Conservation (phyloP, 139 green algal genomes). For the Volvox africanus region DNA sequence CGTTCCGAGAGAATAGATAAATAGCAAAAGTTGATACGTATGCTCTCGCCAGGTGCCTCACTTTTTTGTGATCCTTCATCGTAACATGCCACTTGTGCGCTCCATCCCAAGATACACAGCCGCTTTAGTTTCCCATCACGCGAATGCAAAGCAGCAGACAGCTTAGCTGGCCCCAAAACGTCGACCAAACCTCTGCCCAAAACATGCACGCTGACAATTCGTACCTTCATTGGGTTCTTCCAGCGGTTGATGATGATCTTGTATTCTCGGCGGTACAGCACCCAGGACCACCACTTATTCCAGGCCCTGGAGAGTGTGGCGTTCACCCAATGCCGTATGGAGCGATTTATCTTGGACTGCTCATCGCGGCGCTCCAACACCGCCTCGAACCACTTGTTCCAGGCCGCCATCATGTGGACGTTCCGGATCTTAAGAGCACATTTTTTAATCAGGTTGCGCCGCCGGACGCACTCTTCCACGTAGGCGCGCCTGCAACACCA, state of each 20-base stretch:
- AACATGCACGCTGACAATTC: background rate
- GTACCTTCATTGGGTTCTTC: conserved; percentile 69
- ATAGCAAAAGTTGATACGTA: too few relatives aligned
- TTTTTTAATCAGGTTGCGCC: conserved; percentile 59
- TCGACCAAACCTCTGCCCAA: background rate
- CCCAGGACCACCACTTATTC: conserved; percentile 53
- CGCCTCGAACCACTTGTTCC: conserved; percentile 64
- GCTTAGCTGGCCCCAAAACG: too few relatives aligned
- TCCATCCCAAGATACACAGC: too few relatives aligned
- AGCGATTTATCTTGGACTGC: conserved; percentile 22
- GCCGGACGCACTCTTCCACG: conserved; percentile 21
- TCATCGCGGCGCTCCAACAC: conserved; percentile 49
- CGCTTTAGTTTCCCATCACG: too few relatives aligned
- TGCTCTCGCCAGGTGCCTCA: too few relatives aligned
- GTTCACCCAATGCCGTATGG: conserved; percentile 49
- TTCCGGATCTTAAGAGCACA: conserved; percentile 56
- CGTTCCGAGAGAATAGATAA: too few relatives aligned
- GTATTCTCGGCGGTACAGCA: conserved; percentile 50
- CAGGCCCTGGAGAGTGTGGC: conserved; percentile 54
- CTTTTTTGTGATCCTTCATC: too few relatives aligned
- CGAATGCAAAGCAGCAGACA: too few relatives aligned
- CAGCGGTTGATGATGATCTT: conserved; percentile 63
- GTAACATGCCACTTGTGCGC: too few relatives aligned
- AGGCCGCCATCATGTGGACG: conserved; percentile 59
- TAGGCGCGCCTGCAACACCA: background rate